These are phyloP conservation scores for Perkinsus olseni DNA, from an alignment of 169 alveolate genomes.

Conservation along the genomic window DNA sequence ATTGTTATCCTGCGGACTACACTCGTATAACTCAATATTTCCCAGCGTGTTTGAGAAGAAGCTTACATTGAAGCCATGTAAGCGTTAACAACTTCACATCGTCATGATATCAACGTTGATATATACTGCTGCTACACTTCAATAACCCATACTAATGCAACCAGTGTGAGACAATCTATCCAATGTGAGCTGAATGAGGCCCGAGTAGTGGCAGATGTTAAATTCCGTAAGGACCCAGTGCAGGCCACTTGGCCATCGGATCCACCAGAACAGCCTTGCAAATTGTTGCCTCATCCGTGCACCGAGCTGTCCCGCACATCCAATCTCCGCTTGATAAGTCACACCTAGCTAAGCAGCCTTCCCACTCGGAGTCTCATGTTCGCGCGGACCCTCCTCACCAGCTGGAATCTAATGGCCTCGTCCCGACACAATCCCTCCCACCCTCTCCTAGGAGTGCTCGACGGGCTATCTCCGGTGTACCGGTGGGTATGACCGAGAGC, in stretches of 20 bases:
- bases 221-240: no score
- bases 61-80: no score
- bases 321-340: neutral
- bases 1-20: no score
- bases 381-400: neutral
- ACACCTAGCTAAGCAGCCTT: neutral
- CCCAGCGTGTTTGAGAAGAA: no score
- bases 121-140: no score
- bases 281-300: neutral
- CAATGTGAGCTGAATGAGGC: no score
- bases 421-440: neutral
- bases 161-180: no score
- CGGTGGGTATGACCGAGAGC: neutral
- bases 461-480: neutral
- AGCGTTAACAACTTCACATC: no score
- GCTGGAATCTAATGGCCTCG: neutral
- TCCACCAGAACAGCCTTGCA: neutral
- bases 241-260: neutral
- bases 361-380: neutral
- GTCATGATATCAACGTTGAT: no score
- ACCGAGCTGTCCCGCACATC: neutral
- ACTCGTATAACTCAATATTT: no score
- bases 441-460: neutral
- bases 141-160: no score
- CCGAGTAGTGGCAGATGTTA: no score